Conservation (phyloP, 176 grass and related monocot species). For the Oryza rufipogon region DNA sequence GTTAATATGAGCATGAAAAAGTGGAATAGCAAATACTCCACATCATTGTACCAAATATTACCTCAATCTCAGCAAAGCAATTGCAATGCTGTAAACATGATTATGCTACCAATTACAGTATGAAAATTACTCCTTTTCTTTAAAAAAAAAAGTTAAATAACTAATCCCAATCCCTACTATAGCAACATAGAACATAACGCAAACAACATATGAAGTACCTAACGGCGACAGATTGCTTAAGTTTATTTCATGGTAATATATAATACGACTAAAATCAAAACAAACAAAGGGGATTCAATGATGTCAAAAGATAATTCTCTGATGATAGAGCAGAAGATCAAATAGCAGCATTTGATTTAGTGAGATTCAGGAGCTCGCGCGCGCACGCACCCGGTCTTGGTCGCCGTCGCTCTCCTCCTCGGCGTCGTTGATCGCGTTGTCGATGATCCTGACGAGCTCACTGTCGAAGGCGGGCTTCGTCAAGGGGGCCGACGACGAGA, state of each 20-base stretch:
- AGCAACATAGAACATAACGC: not conserved
- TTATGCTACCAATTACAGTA: no score
- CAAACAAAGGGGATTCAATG: not conserved
- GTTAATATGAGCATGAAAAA: not conserved
- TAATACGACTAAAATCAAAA: not conserved
- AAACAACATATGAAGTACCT: not conserved
- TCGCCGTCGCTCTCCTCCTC: constrained; percentile 62
- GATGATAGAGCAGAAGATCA: not conserved
- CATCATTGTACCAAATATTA: no score
- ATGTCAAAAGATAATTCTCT: not conserved
- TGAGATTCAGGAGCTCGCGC: not conserved
- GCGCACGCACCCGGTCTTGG: constrained; percentile 54
- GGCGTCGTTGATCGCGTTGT: constrained; percentile 74
- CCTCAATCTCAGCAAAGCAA: no score
- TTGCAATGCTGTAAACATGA: not conserved
- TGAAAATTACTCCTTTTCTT: not conserved
- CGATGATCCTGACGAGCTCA: constrained; percentile 65
- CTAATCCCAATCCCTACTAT: not conserved
- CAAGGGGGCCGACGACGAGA: constrained; percentile 52
- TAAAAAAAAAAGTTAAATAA: no score
- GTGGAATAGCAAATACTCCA: not conserved
- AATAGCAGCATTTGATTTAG: not conserved
- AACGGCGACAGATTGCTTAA: not conserved
- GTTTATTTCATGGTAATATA: not conserved
- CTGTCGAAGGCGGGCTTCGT: constrained; percentile 48